A percentile compares a stretch with the other conserved stretches of the same genome.
Conservation (phyloP, 139 green algal genomes). For the Bryopsis sp. region DNA sequence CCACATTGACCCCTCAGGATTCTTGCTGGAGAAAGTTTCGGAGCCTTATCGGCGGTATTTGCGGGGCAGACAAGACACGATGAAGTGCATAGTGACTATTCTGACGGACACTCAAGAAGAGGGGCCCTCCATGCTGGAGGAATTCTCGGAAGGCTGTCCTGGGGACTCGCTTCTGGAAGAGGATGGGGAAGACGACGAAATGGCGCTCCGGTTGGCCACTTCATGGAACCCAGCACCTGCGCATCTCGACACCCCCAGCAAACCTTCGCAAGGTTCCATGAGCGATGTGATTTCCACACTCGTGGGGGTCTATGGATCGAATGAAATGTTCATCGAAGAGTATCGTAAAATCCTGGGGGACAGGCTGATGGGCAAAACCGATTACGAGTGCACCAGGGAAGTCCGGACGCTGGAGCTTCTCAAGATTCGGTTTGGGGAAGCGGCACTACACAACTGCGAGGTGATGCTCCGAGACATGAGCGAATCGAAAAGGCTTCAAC, state of each 20-base stretch:
- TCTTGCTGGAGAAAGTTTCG: conserved; percentile 64
- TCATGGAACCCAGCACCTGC: no score
- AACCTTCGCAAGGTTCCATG: no score
- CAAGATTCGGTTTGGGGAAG: conserved; percentile 85
- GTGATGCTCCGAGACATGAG: conserved; percentile 87
- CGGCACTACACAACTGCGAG: conserved; percentile 67
- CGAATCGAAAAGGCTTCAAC: conserved; percentile 83
- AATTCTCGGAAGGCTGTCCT: no score
- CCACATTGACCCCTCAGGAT: conserved; percentile 49
- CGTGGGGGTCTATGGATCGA: conserved; percentile 68
- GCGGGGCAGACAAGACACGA: conserved; percentile 63
- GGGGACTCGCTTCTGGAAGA: no score
- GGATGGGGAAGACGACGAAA: no score
- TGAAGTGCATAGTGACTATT: conserved; percentile 85
- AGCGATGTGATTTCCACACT: conserved; percentile 62
- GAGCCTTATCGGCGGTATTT: conserved; percentile 73
- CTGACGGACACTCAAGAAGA: conserved; percentile 62
- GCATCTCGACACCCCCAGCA: no score
- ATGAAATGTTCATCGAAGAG: conserved; percentile 83
- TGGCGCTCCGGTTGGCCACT: no score
- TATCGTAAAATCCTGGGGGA: conserved; percentile 79
- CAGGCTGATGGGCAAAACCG: conserved; percentile 48
- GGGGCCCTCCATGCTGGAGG: background rate
- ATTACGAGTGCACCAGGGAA: conserved; percentile 75
- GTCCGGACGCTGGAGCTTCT: conserved; percentile 89